Evolutionary conservation across 345 rosid genomes (phyloP), one percentile per base, ranked within the genome.

Genomic region (Camelina laxa): DNA sequence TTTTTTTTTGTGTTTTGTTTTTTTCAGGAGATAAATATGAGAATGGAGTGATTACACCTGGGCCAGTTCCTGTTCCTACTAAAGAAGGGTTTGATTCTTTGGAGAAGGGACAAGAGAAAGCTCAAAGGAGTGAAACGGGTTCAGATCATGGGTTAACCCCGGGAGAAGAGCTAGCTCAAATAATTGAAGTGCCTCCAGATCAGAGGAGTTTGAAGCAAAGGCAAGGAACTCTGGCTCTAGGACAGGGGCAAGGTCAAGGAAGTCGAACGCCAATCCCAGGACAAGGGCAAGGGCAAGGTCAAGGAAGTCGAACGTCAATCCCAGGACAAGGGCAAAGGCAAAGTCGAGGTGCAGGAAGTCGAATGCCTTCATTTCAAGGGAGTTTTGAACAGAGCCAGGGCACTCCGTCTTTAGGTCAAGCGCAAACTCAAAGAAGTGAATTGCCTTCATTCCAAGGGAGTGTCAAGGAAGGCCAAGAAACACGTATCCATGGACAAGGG

Each of bases 1-100:
- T 33, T 42, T 63, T 39, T n/a, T 35, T 35, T 16, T 47, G 42
- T 31, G 22, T 41, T 19, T 60, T 17, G 5, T 33, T 36, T 53
- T 67, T 86, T 27, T 27, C 30, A 94, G 95, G 97, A 21, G 98
- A 91, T 75, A 91, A 90, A 50, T 91, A 91, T 35, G 91, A 87
- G 72, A 85, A 91, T 81, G 98, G 98, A 51, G 81, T 83, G 33
- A 91, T 91, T 38, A 91, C 90, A 11, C 92, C 73, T 13, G 85
- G 96, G 67, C 96, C 97, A 5, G 84, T 88, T 36, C 97, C 96
- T 16, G 68, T 62, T 0, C 70, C 65, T 0, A 69, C 69, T 69
- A 69, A 21, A 54, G 79, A 76, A 53, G 65, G 79, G 0, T 76
- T 76, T 6, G 65, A 76, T 84, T 69, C 91, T 86, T 1, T 76